phyloP scores from a whole-genome alignment of 129 eudicot genomes.

The Pseudognaphalium luteoalbum region DNA sequence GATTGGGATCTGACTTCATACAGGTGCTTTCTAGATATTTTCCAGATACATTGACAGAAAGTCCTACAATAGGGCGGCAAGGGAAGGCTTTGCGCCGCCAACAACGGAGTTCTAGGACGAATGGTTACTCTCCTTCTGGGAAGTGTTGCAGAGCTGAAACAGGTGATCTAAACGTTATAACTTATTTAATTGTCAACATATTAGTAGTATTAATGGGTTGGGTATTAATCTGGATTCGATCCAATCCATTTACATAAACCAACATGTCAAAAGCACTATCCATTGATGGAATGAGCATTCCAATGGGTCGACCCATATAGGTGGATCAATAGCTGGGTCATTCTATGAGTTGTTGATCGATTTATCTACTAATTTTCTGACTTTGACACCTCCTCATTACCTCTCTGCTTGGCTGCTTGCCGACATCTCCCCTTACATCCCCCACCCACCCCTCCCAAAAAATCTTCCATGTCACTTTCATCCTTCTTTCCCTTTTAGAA shows the following conservation, averaged over 20 bases:
- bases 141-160: conserved; percentile 25
- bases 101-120: conserved; percentile 26
- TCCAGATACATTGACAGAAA: conserved; percentile 52
- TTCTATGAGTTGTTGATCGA: neutral
- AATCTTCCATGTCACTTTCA: neutral
- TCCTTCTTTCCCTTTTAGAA: neutral
- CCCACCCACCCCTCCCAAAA: neutral
- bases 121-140: conserved; percentile 19
- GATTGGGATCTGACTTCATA: conserved; percentile 17
- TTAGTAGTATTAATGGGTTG: neutral
- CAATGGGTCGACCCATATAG: neutral
- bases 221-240: neutral
- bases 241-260: neutral
- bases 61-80: conserved; percentile 81
- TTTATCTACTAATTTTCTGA: too few relatives aligned
- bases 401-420: neutral
- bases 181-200: neutral
- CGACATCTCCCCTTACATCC: neutral
- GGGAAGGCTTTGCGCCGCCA: conserved; percentile 92
- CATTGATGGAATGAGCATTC: neutral
- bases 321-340: neutral
- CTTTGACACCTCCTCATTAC: neutral
- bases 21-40: conserved; percentile 69
- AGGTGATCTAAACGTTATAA: conserved; percentile 15
- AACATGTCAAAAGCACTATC: neutral